Percentiles rank a stretch among this genome's conserved stretches.
These are phyloP conservation scores for Penicillium paxilli DNA, from an alignment of 495 filamentous ascomycete species.

Conservation along the genomic window DNA sequence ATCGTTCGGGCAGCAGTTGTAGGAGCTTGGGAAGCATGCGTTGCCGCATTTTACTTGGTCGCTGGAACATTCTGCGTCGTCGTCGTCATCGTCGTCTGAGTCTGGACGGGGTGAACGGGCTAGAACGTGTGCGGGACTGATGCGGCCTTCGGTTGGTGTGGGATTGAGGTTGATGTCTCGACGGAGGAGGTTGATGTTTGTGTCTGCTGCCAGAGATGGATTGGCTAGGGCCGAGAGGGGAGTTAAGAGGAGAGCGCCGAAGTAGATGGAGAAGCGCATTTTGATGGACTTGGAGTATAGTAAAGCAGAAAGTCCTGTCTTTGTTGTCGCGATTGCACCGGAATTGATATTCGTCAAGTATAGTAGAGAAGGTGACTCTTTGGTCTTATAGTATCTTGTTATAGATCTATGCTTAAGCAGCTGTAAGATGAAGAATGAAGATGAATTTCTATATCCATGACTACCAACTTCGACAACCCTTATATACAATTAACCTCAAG, in stretches of 20 bases:
- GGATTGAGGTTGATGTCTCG: neutral
- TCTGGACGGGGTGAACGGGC: neutral
- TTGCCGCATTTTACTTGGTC: neutral
- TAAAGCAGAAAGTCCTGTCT: no score
- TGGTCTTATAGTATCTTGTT: neutral
- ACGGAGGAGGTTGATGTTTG: neutral
- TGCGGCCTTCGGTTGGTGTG: neutral
- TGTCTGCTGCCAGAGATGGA: neutral
- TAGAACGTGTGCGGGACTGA: neutral
- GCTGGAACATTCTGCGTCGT: neutral
- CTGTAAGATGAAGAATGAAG: neutral
- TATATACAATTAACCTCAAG: neutral
- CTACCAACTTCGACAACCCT: neutral
- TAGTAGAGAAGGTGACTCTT: neutral
- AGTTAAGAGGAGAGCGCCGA: neutral
- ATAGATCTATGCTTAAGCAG: neutral
- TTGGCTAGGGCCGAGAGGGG: neutral
- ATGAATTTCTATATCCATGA: neutral
- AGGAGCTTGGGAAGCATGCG: neutral
- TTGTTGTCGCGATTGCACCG: no score
- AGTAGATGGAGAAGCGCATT: conserved; percentile 1
- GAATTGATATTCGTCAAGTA: no score
- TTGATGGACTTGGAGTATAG: neutral
- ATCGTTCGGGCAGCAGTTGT: conserved; percentile 1
- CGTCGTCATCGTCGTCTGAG: neutral